phyloP scores from a whole-genome alignment of 2,329 filamentous ascomycete genomes.

The Aspergillus luchuensis region DNA sequence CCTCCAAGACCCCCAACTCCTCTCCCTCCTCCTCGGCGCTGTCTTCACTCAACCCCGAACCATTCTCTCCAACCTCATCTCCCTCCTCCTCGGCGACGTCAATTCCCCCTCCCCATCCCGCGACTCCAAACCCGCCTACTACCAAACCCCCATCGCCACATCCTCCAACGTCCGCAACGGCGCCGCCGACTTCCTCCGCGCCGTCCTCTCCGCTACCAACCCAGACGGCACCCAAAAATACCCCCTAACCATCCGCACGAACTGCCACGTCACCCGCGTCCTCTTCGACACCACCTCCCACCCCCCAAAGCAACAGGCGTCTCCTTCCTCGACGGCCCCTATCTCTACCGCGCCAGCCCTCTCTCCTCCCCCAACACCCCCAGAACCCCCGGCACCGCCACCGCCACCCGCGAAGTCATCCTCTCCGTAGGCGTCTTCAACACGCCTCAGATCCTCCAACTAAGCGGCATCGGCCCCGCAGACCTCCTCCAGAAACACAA shows the following conservation, averaged over 20 bases:
- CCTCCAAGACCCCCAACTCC: conserved; percentile 55
- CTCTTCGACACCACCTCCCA: conserved; percentile 42
- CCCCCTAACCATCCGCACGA: conserved; percentile 57
- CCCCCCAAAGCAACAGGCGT: conserved; percentile 52
- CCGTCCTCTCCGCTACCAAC: conserved; percentile 29
- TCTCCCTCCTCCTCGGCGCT: conserved; percentile 55
- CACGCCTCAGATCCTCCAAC: conserved; percentile 65
- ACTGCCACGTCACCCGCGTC: conserved; percentile 51
- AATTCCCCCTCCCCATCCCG: conserved; percentile 52
- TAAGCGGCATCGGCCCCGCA: conserved; percentile 63
- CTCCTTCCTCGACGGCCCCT: conserved; percentile 52
- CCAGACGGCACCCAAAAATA: conserved; percentile 45
- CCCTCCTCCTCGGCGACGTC: conserved; percentile 53
- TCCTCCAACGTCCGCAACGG: conserved; percentile 33
- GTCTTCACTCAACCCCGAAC: conserved; percentile 53
- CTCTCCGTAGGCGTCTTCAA: conserved; percentile 60
- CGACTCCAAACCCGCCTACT: conserved; percentile 54
- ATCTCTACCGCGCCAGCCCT: conserved; percentile 52
- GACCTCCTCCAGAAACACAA: conserved; percentile 55
- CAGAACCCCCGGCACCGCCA: conserved; percentile 37
- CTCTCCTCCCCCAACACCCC: conserved; percentile 22
- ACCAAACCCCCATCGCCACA: conserved; percentile 59
- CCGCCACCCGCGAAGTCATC: conserved; percentile 50
- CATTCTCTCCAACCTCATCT: conserved; percentile 47
- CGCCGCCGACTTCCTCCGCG: conserved; percentile 47